These are phyloP conservation scores for Mangifera indica DNA, from an alignment of 345 rosid genomes.

Conservation along the genomic window DNA sequence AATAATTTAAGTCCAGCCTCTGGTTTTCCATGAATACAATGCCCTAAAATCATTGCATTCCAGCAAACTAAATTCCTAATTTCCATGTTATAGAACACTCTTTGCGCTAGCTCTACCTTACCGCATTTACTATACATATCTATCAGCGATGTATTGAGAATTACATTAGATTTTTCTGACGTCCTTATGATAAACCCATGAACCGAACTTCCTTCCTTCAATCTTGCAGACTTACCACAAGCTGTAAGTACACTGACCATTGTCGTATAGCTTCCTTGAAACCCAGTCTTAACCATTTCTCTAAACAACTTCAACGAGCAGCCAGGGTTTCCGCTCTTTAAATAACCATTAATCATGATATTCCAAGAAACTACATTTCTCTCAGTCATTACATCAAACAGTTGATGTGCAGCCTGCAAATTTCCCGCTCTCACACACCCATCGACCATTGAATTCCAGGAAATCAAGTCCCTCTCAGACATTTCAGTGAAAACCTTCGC, in stretches of 20 bases:
- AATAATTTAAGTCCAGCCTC: conserved; percentile 56
- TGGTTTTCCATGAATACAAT: conserved; percentile 70
- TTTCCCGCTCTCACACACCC: conserved; percentile 32
- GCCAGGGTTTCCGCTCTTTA: conserved; percentile 52
- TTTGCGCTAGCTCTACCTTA: conserved; percentile 49
- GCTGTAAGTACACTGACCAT: conserved; percentile 47
- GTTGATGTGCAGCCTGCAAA: conserved; percentile 35
- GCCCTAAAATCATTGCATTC: conserved; percentile 82
- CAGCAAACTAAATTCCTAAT: conserved; percentile 51
- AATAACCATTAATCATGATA: conserved; percentile 54
- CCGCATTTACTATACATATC: conserved; percentile 65
- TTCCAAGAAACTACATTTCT: conserved; percentile 61
- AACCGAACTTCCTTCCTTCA: conserved; percentile 69
- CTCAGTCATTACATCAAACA: conserved; percentile 52
- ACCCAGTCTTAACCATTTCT: conserved; percentile 44
- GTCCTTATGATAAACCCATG: conserved; percentile 52
- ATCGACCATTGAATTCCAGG: conserved; percentile 50
- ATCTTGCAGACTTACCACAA: conserved; percentile 61
- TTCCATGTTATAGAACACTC: conserved; percentile 43
- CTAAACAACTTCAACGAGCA: conserved; percentile 56
- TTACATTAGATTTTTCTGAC: conserved; percentile 25
- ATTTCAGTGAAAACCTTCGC: conserved; percentile 53
- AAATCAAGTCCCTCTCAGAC: conserved; percentile 43
- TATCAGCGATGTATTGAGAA: conserved; percentile 50
- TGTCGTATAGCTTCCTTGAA: conserved; percentile 40